Conservation (phyloP, 225 moss, liverwort and hornwort species). For the Polytrichum formosum region DNA sequence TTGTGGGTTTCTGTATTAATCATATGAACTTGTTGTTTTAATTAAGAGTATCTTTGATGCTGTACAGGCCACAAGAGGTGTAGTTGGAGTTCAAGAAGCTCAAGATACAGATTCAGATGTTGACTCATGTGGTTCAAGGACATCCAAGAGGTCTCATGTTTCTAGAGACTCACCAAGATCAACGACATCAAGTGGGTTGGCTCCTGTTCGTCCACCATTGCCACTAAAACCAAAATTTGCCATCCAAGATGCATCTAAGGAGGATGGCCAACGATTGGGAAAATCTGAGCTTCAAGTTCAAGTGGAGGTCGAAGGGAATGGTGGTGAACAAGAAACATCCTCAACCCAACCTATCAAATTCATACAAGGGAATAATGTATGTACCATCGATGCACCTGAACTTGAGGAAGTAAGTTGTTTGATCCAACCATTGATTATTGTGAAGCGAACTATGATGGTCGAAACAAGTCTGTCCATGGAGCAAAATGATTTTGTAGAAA, state of each 20-base stretch:
- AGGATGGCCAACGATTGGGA: constrained; percentile 7
- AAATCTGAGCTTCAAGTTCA: constrained; percentile 5
- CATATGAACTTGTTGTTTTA: not conserved
- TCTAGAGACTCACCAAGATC: constrained; percentile 20
- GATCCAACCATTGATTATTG: constrained; percentile 6
- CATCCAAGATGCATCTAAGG: constrained; percentile 4
- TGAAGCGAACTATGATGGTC: constrained; percentile 15
- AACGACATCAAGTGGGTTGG: constrained; percentile 12
- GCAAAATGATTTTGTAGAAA: constrained; percentile 10
- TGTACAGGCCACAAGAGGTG: not conserved
- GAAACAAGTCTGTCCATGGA: constrained; percentile 17
- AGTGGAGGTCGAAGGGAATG: constrained; percentile 9
- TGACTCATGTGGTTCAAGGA: constrained; percentile 23
- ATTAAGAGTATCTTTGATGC: not conserved
- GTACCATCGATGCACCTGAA: not conserved
- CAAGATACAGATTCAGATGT: constrained; percentile 23
- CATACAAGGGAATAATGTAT: not conserved
- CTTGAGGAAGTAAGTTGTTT: not conserved
- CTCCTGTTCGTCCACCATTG: constrained; percentile 12
- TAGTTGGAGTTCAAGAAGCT: not conserved
- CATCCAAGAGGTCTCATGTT: constrained; percentile 16
- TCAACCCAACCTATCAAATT: not conserved
- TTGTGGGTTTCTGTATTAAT: constrained; percentile 11
- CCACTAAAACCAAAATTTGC: not conserved
- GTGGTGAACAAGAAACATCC: constrained; percentile 1